Percentiles rank a stretch among this genome's conserved stretches.
These are phyloP conservation scores for Tricholomella constricta DNA, from an alignment of 768 basidiomycete genomes.

Conservation along the genomic window DNA sequence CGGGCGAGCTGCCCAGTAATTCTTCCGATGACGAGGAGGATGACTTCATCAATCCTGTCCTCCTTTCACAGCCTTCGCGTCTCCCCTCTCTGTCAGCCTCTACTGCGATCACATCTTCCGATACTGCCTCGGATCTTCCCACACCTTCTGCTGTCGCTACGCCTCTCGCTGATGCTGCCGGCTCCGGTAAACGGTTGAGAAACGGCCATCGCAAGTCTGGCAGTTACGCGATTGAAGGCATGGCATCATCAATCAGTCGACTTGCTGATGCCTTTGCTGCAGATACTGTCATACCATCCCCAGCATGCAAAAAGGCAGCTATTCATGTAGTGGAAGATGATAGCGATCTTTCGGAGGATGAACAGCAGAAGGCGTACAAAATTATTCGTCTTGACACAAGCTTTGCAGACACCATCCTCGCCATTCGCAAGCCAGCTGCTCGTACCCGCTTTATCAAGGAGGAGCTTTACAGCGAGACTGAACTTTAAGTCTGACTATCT, in stretches of 20 bases:
- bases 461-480: conserved; percentile 1
- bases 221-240: conserved; percentile 9
- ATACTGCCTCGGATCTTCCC: not conserved
- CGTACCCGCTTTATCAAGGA: conserved; percentile 12
- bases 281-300: conserved; percentile 12
- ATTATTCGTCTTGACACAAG: conserved; percentile 17
- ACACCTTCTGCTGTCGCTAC: not conserved
- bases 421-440: too few species aligned
- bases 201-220: conserved; percentile 3
- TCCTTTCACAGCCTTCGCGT: not conserved
- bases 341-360: conserved; percentile 21
- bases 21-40: not conserved
- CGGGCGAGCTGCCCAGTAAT: not conserved
- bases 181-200: not conserved
- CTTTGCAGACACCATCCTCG: conserved; percentile 13
- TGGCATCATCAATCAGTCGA: conserved; percentile 18
- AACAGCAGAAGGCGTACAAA: conserved; percentile 13
- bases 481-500: too few species aligned
- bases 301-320: conserved; percentile 8
- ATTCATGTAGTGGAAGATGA: conserved; percentile 20
- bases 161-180: not conserved
- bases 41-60: not conserved
- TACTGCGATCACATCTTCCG: not conserved
- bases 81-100: not conserved
- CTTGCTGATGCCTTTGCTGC: conserved; percentile 17